A percentile compares a stretch with the other conserved stretches of the same genome.
Evolutionary conservation across 2,329 filamentous ascomycete species (phyloP).

Genomic region (Phaeophleospora eucalypticola): DNA sequence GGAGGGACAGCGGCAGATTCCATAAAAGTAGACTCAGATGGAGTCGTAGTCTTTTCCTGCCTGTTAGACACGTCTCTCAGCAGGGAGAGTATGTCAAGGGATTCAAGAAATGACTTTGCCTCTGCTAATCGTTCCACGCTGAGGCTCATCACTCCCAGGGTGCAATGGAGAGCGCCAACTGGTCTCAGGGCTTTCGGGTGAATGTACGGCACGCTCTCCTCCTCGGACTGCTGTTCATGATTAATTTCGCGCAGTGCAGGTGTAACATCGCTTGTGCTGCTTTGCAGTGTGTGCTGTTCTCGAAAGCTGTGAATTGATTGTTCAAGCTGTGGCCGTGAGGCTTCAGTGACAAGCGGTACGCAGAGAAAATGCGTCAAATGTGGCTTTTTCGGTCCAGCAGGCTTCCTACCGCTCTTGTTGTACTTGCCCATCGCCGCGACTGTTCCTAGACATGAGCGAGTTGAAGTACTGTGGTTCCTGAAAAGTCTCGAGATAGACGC

Average conservation of each 20-base stretch:
- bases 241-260: no score
- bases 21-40: background rate
- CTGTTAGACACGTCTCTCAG: slow-evolving; percentile 8
- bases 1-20: background rate
- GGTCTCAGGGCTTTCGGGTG: slow-evolving; percentile 63
- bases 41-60: background rate
- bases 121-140: slow-evolving; percentile 47
- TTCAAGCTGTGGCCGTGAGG: slow-evolving; percentile 63
- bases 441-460: background rate
- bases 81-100: slow-evolving; percentile 24
- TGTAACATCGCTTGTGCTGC: background rate
- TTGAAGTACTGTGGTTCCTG: background rate
- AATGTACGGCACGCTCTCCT: slow-evolving; percentile 45
- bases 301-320: slow-evolving; percentile 59
- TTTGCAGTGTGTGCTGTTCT: slow-evolving; percentile 45
- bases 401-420: slow-evolving; percentile 5
- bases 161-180: slow-evolving; percentile 76
- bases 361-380: slow-evolving; percentile 71
- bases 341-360: slow-evolving; percentile 63
- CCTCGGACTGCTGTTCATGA: no score
- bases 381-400: slow-evolving; percentile 34
- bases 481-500: background rate
- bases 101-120: slow-evolving; percentile 39
- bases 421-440: background rate
- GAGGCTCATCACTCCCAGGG: slow-evolving; percentile 80